These are phyloP conservation scores for Coemansia sp. DNA, from an alignment of 192 early-diverging fungal species.

Conservation along the genomic window DNA sequence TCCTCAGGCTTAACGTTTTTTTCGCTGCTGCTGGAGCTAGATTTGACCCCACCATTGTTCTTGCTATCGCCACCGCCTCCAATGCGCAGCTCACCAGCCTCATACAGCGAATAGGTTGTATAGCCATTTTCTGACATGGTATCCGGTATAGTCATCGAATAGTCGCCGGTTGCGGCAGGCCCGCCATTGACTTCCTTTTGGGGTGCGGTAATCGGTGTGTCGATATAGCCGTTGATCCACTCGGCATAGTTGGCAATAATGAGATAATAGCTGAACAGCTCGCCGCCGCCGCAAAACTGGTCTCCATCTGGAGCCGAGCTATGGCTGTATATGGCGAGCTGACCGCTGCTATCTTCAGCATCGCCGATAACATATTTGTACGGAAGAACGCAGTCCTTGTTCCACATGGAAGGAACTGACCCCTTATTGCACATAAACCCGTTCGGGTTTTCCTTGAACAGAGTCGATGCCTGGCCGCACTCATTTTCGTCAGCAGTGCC, in stretches of 20 bases:
- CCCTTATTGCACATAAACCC: conserved; percentile 13
- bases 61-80: no score
- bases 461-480: neutral
- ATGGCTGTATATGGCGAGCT: conserved; percentile 13
- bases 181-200: no score
- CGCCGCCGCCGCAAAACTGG: neutral
- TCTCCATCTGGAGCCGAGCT: conserved; percentile 1
- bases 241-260: conserved; percentile 17
- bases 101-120: no score
- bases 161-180: neutral
- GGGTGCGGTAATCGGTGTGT: neutral
- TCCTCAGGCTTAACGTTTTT: neutral
- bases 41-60: no score
- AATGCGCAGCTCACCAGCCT: no score
- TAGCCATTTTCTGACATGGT: no score
- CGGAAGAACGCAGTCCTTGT: conserved; percentile 8
- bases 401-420: neutral
- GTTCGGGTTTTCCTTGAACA: neutral
- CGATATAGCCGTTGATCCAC: neutral
- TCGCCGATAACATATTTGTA: conserved; percentile 8
- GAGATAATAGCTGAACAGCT: conserved; percentile 22
- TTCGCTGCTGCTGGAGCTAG: neutral
- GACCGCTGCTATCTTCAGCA: neutral
- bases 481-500: neutral
- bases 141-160: neutral